Evolutionary conservation across 2,329 filamentous ascomycete species (phyloP), one percentile per base, ranked within the genome.

Genomic region (Nemania serpens): DNA sequence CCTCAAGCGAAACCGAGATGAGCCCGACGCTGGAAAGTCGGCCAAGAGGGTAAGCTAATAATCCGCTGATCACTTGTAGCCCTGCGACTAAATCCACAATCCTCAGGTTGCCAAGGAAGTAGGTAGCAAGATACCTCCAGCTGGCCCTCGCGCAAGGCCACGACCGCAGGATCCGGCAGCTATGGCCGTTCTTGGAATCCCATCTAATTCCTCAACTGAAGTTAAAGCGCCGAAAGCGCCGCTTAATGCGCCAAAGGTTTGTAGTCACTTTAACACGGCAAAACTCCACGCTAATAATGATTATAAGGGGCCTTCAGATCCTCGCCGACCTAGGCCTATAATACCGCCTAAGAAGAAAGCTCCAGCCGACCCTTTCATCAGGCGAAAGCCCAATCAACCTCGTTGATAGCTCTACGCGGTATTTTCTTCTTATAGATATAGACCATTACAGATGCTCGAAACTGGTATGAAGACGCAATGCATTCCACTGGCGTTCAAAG

Each of bases 161-260:
- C 66, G 68, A 34, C 68, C 71, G 2, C 67, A 69, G 33, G 71
- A 73, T 45, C 71, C 69, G 17, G 63, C 72, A 18, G 71, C 72
- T 9, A 72, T 71, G 69, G 61, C 69, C 12, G 66, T 73, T n/a
- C 58, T 74, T 22, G 69, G 70, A 13, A 68, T 71, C 34, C 55
- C 60, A 17, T 47, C 61, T 1, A 62, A 47, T 13, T 25, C 65
- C 10, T 50, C 63, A 3, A 46, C 63, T 2, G 49, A 62, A 33
- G 43, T 53, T 10, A 63, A 43, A 34, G 46, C 59, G 42, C 62
- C 65, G 39, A 37, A 22, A 9, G 52, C 59, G 33, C 53, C 55
- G 10, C 52, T n/a, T 17, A 58, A 58, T 58, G 49, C 52, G 55
- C 52, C 56, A 6, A 65, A 63, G 52, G 62, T 65, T 60, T 20